Base-by-base conservation (phyloP, 345 rosid genomes). In the Isatis tinctoria region DNA sequence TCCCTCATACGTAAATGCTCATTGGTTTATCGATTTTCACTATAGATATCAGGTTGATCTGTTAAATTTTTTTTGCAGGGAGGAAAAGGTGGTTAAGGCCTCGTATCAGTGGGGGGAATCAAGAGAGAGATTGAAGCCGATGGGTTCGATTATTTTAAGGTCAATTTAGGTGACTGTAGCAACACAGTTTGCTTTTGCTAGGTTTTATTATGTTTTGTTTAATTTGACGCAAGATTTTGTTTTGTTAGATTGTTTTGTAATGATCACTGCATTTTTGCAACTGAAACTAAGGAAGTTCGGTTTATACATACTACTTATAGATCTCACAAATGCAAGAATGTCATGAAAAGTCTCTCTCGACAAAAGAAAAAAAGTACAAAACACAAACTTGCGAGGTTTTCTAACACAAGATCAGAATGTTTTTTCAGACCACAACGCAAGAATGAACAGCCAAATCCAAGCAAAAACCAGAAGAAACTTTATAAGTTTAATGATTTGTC, bases 11-110 rank as follows among this genome's bases (percentile, higher is more conserved):
- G 0, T 3, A 17, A 59, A 11, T 18, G 16, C 39, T n/a, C 11
- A 59, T 22, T 61, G 36, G 12, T n/a, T 43, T 11, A n/a, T 33
- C 10, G 39, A 8, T 43, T 27, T 13, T n/a, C 2, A 36, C 67
- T 24, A 7, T 17, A 62, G 20, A 28, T 56, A 30, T 9, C 26
- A 10, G 36, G 32, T 47, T 65, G 44, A 47, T 47, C 47, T 32
- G 43, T 13, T 8, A n/a, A 13, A 7, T 37, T 66, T 6, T 8
- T 63, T 35, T 51, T 51, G 60, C 48, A 67, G 71, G 71, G 71
- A 51, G 71, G 71, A 67, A 67, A 27, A 67, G 71, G 60, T 67
- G 71, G 71, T 36, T 67, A 67, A 51, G 48, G 36, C 24, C 24
- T 44, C 36, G 35, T n/a, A 44, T 44, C 37, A 62, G 12, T 43